Base-by-base conservation (phyloP, 2,329 filamentous ascomycete species). In the Pleomassaria siparia region DNA sequence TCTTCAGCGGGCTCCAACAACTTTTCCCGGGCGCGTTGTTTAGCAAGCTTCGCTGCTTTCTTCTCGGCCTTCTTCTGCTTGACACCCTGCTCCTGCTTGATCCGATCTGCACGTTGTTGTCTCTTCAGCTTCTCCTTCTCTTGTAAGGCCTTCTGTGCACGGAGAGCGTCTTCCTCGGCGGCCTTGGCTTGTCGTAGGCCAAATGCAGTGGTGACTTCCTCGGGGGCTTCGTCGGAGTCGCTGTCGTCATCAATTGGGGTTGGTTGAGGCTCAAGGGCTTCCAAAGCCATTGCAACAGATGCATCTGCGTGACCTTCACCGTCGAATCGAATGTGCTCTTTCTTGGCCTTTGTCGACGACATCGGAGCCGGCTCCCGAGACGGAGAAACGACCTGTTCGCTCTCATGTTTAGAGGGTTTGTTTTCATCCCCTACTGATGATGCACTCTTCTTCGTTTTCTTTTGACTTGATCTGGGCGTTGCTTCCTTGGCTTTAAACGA, bases 171-270 rank as follows among this genome's bases (percentile, higher is more conserved):
- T 42, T 60, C 59, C 33, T 63, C 56, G 18, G 58, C 50, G 7
- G 62, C 60, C 35, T 59, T 56, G 11, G 60, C 60, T 49, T 64
- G 62, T 2, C 59, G 56, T 13, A 58, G 52, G 4, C 68, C 69
- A 5, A 62, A 55, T 1, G 62, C 61, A 16, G 63, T 62, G 8
- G 66, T 69, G 42, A 71, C 60, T 12, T 64, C 58, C 42, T 72
- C 71, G n/a, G 70, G 69, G 6, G 67, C 69, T 50, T 71, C 68
- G 46, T 71, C 70, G 0, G 67, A 67, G 52, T 70, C 67, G 51
- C 54, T 63, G 25, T 60, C 58, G 47, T 54, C 43, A 18, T 53
- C 43, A 12, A 40, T 11, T 39, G 36, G 24, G 21, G 29, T 21
- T 18, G 21, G 29, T n/a, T 24, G n/a, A 15, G 24, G 12, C 9